Conservation (phyloP, 2,329 filamentous ascomycete species). For the Phialophora tarda region DNA sequence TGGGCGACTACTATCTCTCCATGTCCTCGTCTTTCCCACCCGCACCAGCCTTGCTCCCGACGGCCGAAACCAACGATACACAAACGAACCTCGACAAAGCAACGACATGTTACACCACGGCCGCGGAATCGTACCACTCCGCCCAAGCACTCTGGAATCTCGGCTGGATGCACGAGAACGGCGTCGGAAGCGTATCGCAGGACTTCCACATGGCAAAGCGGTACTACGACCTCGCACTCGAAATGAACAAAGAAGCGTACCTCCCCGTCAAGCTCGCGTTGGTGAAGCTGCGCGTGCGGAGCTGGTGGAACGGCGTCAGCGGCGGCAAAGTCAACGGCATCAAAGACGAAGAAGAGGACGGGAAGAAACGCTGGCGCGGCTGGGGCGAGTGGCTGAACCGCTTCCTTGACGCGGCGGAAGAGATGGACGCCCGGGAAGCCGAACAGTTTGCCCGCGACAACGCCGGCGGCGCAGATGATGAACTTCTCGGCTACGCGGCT, state of each 20-base stretch:
- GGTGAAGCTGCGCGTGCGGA: constrained; percentile 80
- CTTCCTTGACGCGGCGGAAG: constrained; percentile 74
- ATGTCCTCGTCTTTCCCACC: constrained; percentile 12
- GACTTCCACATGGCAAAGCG: constrained; percentile 97
- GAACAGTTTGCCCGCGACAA: constrained; percentile 50
- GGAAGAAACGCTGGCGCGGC: constrained; percentile 73
- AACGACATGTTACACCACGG: constrained; percentile 87
- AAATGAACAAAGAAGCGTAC: constrained; percentile 92
- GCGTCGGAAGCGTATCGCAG: constrained; percentile 79
- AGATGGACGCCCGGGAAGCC: constrained; percentile 69
- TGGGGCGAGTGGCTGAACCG: constrained; percentile 84
- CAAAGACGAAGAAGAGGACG: constrained; percentile 71
- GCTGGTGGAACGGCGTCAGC: constrained; percentile 93
- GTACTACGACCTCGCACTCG: constrained; percentile 90
- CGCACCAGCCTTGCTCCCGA: not conserved
- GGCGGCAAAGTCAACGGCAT: constrained; percentile 92
- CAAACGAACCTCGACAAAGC: constrained; percentile 78
- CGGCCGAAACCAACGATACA: constrained; percentile 17
- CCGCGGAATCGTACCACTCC: constrained; percentile 87
- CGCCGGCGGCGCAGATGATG: constrained; percentile 61
- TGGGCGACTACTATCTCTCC: constrained; percentile 94
- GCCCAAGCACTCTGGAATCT: constrained; percentile 97
- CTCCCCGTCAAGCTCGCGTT: constrained; percentile 88
- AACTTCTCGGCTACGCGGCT: constrained; percentile 56
- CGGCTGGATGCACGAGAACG: constrained; percentile 99